Percentiles rank a stretch among this genome's conserved stretches.
phyloP scores from a whole-genome alignment of 768 basidiomycete genomes.

The Leccinum rimulosum region DNA sequence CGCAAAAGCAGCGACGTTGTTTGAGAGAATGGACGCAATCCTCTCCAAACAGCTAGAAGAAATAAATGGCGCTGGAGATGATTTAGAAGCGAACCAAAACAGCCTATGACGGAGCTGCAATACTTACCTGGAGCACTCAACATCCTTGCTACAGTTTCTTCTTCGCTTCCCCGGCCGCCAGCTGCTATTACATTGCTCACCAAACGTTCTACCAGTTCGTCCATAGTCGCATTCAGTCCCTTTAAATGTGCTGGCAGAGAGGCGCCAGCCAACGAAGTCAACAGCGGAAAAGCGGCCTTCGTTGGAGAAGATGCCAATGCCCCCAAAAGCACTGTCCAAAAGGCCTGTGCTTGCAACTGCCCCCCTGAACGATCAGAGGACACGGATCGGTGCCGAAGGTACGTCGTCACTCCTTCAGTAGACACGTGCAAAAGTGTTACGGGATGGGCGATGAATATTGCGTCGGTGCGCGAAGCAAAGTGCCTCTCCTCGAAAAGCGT shows the following conservation, averaged over 20 bases:
- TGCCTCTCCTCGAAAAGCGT: constrained; percentile 44
- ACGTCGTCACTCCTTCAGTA: constrained; percentile 47
- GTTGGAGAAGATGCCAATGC: constrained; percentile 35
- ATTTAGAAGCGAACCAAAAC: background rate
- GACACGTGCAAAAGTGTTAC: constrained; percentile 39
- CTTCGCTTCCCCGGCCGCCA: background rate
- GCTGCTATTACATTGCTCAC: constrained; percentile 7
- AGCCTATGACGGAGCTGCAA: background rate
- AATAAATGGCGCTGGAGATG: constrained; percentile 18
- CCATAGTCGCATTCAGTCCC: constrained; percentile 44
- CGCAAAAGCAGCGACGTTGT: constrained; percentile 11
- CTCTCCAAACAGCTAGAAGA: constrained; percentile 16
- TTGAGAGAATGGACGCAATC: constrained; percentile 19
- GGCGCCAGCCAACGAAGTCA: constrained; percentile 40
- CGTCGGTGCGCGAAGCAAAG: constrained; percentile 46
- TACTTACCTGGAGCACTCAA: constrained; percentile 25
- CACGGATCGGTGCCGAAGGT: constrained; percentile 37
- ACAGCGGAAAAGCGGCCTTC: constrained; percentile 35
- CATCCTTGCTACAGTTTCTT: constrained; percentile 3
- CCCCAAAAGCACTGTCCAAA: constrained; percentile 38
- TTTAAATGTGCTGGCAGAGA: constrained; percentile 45
- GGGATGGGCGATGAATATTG: constrained; percentile 38
- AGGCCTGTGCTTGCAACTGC: constrained; percentile 12
- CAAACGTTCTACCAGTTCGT: constrained; percentile 35
- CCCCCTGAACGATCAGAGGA: constrained; percentile 9